Evolutionary conservation across 352 stramenopile species (phyloP).

Genomic region (Plasmopara halstedii): DNA sequence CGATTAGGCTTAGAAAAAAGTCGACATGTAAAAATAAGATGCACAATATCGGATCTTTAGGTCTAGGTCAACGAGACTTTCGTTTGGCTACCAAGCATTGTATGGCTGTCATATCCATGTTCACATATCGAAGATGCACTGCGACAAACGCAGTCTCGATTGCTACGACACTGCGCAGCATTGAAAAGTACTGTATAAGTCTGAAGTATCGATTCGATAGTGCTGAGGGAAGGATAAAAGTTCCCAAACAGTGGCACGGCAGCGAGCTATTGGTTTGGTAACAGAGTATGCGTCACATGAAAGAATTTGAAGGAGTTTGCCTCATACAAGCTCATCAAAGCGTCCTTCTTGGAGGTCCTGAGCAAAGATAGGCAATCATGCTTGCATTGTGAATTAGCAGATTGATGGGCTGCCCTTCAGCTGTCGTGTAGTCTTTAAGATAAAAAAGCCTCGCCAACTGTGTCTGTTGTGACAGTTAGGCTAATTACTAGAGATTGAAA

Average conservation of each 20-base stretch:
- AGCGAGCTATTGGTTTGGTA: conserved; percentile 29
- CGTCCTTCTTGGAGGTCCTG: conserved; percentile 24
- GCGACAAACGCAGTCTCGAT: conserved; percentile 28
- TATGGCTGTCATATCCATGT: conserved; percentile 42
- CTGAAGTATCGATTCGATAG: conserved; percentile 12
- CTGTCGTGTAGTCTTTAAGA: conserved; percentile 21
- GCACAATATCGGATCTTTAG: too few species aligned
- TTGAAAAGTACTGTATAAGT: conserved; percentile 11
- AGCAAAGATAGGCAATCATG: conserved; percentile 21
- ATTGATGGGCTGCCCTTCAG: conserved; percentile 39
- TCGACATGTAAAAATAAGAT: too few species aligned
- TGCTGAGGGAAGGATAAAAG: conserved; percentile 36
- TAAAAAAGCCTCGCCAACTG: conserved; percentile 27
- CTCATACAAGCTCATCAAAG: conserved; percentile 25
- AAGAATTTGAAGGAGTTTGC: conserved; percentile 20
- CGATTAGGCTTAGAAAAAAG: too few species aligned
- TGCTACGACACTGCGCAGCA: conserved; percentile 18
- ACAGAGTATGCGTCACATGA: conserved; percentile 33
- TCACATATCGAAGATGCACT: conserved; percentile 42
- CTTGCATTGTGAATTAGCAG: conserved; percentile 55
- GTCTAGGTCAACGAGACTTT: conserved; percentile 19
- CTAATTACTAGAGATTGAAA: too few species aligned
- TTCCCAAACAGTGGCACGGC: conserved; percentile 27
- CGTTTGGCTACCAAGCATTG: too few species aligned
- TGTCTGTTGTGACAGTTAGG: conserved; percentile 39